Evolutionary conservation across 2,329 filamentous ascomycete genomes (phyloP).

Genomic region (Didymella arachidicola): DNA sequence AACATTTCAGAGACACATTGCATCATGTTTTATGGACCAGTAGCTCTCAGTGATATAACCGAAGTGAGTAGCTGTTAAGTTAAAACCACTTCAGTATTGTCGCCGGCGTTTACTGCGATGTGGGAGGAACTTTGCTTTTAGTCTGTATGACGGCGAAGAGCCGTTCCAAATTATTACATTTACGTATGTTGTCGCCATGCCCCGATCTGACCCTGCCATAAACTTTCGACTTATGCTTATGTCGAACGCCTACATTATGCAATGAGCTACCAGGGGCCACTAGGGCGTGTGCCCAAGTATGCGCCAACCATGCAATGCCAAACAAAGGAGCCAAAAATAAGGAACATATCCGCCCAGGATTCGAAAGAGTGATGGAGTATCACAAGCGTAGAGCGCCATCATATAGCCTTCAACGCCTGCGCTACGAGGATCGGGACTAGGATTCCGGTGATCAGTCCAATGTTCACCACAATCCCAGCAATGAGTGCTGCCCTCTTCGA

Average conservation of each 20-base stretch:
- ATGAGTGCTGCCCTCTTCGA: conserved; percentile 45
- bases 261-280: not conserved
- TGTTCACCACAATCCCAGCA: conserved; percentile 42
- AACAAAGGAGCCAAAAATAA: conserved; percentile 11
- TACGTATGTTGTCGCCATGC: not conserved
- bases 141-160: not conserved
- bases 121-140: not conserved
- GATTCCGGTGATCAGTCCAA: conserved; percentile 32
- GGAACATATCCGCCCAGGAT: not conserved
- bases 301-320: conserved; percentile 22
- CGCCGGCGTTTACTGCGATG: too few relatives aligned
- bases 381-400: conserved; percentile 5
- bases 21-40: too few relatives aligned
- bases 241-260: conserved; percentile 11
- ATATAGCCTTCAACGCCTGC: conserved; percentile 31
- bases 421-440: conserved; percentile 38
- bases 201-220: not conserved
- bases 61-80: too few relatives aligned
- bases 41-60: too few relatives aligned
- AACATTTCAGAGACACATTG: not conserved
- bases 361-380: not conserved
- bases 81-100: too few relatives aligned
- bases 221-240: not conserved
- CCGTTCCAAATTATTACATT: conserved; percentile 13
- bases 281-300: not conserved